Base-by-base conservation (phyloP, 2,329 filamentous ascomycete species). In the Aspergillus puulaauensis region DNA sequence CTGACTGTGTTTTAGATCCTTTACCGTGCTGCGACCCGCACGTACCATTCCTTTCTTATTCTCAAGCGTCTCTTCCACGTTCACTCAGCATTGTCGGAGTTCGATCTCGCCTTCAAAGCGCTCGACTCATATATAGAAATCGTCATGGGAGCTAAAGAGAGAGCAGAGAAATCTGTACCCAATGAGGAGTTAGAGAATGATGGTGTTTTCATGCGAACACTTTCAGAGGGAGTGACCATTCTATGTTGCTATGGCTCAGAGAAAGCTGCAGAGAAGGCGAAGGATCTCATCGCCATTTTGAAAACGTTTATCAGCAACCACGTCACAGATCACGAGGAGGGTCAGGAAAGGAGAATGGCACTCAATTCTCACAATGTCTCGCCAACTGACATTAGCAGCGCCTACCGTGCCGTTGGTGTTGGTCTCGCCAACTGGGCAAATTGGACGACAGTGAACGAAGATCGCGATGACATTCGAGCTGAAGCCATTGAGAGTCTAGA, bases 101-200 rank as follows among this genome's bases (percentile, higher is more conserved):
- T 97, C 64, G 91, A 96, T 56, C 79, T 98, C 49, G 93, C 93
- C 1, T 87, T 96, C 72, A 92, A 92, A 70, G 90, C 95, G 0
- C 90, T 97, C 61, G 90, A 96, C 71, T 93, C 93, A 0, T 99
- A 98, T 73, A 80, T 96, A 39, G 90, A 96, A 54, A 90, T 99
- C 62, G 85, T 96, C 55, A 89, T 88, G 61, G 90, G 90, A 69
- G 91, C 89, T 56, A 96, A 93, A 75, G 90, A 91, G 19, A 85
- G 93, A 41, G 86, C 91, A 3, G 86, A 90, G 66, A 96, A 96
- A 75, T 79, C 79, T 23, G 82, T 72, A 1, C 66, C 75, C n/a
- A 71, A 67, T 15, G 88, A 90, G 2, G 84, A 91, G 64, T 80
- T 97, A 27, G 95, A 99, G 66, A 84, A 89, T 55, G 90, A 96